Conservation (phyloP, 129 eudicot species). For the Artemisia tridentata region DNA sequence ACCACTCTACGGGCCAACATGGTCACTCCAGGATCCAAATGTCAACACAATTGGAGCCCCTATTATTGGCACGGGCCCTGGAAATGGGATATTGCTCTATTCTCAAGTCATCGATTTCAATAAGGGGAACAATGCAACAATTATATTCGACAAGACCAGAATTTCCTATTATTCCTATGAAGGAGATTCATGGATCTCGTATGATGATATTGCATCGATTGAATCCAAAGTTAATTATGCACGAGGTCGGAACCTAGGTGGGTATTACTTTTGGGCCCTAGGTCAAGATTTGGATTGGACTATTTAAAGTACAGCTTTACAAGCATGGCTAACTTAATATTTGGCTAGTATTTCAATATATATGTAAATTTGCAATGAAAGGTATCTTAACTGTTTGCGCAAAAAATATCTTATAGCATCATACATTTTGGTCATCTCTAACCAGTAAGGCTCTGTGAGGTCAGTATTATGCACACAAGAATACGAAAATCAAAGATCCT, state of each 20-base stretch:
- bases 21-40: slow-evolving; percentile 38
- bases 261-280: slow-evolving; percentile 38
- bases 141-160: slow-evolving; percentile 23
- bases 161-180: slow-evolving; percentile 36
- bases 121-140: slow-evolving; percentile 28
- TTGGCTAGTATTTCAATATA: not conserved
- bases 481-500: no score
- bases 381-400: not conserved
- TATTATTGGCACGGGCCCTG: slow-evolving; percentile 36
- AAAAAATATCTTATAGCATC: not conserved
- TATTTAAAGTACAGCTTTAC: slow-evolving; percentile 30
- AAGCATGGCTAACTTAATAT: slow-evolving; percentile 3
- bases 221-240: slow-evolving; percentile 37
- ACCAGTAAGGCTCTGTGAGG: no score
- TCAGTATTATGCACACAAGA: no score
- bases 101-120: slow-evolving; percentile 34
- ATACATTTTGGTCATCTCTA: not conserved
- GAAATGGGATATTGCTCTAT: slow-evolving; percentile 33
- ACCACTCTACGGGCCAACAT: slow-evolving; percentile 42
- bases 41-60: slow-evolving; percentile 39
- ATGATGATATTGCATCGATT: slow-evolving; percentile 38
- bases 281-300: slow-evolving; percentile 28
- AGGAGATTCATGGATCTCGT: slow-evolving; percentile 43
- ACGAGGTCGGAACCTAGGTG: slow-evolving; percentile 24
- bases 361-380: not conserved